Percentiles rank a stretch among this genome's conserved stretches.
phyloP scores from a whole-genome alignment of 331 rosid genomes.

The Dryas integrifolia region DNA sequence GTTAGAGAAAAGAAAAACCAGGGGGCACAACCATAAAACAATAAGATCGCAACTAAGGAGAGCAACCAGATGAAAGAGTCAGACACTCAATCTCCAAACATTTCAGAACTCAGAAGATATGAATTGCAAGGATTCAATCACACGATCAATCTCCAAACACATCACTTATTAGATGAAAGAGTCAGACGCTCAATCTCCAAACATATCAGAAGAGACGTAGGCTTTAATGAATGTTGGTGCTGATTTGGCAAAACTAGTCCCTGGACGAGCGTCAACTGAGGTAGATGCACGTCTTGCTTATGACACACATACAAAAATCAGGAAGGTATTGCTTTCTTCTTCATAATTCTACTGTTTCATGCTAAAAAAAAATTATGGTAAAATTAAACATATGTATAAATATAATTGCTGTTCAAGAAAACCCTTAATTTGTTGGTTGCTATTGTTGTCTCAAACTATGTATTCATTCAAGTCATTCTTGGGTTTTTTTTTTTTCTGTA shows the following conservation, averaged over 20 bases:
- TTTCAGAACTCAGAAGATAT: no score
- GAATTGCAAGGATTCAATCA: no score
- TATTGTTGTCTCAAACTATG: no score
- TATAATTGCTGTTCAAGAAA: not conserved
- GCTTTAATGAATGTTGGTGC: constrained; percentile 88
- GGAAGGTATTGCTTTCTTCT: constrained; percentile 50
- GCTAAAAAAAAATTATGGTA: not conserved
- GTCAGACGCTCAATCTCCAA: no score
- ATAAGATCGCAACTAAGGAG: no score
- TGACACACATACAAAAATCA: constrained; percentile 74
- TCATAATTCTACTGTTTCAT: not conserved
- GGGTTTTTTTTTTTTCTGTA: not conserved
- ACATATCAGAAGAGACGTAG: constrained; percentile 33
- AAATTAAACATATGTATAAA: not conserved
- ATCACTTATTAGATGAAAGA: no score
- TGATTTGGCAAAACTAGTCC: constrained; percentile 77
- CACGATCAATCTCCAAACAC: no score
- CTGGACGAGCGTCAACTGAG: constrained; percentile 95
- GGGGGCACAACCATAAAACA: no score
- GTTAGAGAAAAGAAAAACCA: no score
- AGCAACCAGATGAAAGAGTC: no score
- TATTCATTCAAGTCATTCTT: not conserved
- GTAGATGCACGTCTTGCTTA: constrained; percentile 95
- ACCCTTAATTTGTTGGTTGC: not conserved
- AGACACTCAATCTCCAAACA: no score